A percentile compares a stretch with the other conserved stretches of the same genome.
Evolutionary conservation across 306 rosid species (phyloP).

Genomic region (Cicer cuneatum): DNA sequence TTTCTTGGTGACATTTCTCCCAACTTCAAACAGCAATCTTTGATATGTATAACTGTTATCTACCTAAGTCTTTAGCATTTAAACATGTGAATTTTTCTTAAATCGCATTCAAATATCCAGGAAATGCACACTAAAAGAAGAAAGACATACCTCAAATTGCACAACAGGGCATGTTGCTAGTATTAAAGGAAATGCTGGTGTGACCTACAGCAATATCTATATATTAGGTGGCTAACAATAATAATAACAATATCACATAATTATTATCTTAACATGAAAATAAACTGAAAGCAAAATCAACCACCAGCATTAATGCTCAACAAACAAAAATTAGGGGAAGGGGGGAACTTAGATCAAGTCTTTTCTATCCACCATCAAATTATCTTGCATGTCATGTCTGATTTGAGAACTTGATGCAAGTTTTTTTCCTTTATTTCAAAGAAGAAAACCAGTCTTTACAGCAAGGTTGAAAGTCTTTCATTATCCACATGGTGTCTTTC

Average conservation of each 20-base stretch:
- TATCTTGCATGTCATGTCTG: neutral
- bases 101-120: conserved; percentile 38
- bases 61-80: conserved; percentile 21
- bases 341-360: neutral
- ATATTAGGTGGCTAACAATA: conserved; percentile 45
- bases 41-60: conserved; percentile 23
- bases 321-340: neutral
- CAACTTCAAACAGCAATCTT: conserved; percentile 33
- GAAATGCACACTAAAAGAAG: conserved; percentile 27
- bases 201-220: conserved; percentile 67
- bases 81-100: conserved; percentile 1
- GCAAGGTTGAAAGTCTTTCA: conserved; percentile 27
- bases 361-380: neutral
- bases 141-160: conserved; percentile 80
- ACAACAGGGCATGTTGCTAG: conserved; percentile 78
- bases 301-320: neutral
- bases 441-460: conserved; percentile 18
- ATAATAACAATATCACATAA: conserved; percentile 22
- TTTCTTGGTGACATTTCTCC: neutral
- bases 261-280: conserved; percentile 7
- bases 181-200: conserved; percentile 81
- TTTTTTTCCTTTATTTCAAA: neutral
- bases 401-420: conserved; percentile 7
- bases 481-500: conserved; percentile 35
- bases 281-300: conserved; percentile 24